Base-by-base conservation (phyloP, 2,329 filamentous ascomycete genomes). In the Fonsecaea monophora region DNA sequence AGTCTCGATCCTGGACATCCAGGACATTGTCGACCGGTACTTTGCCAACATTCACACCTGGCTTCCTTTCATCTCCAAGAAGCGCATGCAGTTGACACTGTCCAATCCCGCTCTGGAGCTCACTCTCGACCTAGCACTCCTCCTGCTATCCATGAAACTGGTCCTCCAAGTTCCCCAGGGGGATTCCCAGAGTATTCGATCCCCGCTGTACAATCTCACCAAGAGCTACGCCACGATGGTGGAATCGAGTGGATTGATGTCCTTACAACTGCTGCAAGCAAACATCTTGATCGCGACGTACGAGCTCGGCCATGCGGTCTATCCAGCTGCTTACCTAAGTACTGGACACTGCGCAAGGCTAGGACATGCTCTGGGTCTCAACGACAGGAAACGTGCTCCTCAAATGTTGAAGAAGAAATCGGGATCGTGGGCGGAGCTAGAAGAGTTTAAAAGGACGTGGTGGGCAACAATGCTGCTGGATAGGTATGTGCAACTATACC, bases 261-360 rank as follows among this genome's bases (percentile, higher is more conserved):
- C 74, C 0, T 58, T 74, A 9, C 68, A 72, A 50, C 55, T 75
- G 12, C 57, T 78, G 13, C 77, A 79, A 64, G 71, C 75, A 9
- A 68, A 68, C 9, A 63, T 78, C 25, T 67, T 78, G n/a, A 71
- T 78, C 25, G 68, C 75, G 21, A 38, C 74, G 2, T 78, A 78
- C 55, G 77, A 78, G 63, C 61, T 76, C 18, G 74, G 73, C 1
- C 75, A 78, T 66, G 75, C 71, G n/a, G 78, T 78, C 15, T 78
- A 78, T 61, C 77, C 77, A 5, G 73, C 75, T 9, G 77, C 77
- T 32, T 78, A 74, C 62, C 62, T 78, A 15, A 74, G 75, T 13
- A 68, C 68, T 3, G 71, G 68, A 4, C 70, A 73, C 45, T 73
- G 68, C 56, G 70, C 72, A 2, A 61, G 71, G 38, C 32, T 74